phyloP scores from a whole-genome alignment of 2,329 filamentous ascomycete genomes.

The Bertia moriformis region DNA sequence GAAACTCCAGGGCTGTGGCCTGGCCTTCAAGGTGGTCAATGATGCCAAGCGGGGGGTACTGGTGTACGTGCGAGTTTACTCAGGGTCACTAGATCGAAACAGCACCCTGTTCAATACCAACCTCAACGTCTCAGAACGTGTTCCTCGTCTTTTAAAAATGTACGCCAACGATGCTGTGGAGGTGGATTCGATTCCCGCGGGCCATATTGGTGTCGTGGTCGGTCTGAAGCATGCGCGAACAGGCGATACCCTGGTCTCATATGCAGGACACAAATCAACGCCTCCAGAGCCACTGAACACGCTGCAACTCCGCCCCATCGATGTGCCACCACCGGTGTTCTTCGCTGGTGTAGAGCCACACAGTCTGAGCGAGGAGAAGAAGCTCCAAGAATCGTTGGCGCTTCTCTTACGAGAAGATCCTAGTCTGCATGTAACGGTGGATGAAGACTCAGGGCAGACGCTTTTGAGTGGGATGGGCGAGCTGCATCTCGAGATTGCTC shows the following conservation, averaged over 20 bases:
- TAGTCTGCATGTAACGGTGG: constrained; percentile 49
- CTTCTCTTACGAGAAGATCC: constrained; percentile 60
- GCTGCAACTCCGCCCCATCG: constrained; percentile 53
- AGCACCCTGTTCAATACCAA: constrained; percentile 54
- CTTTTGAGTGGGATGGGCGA: constrained; percentile 64
- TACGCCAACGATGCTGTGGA: constrained; percentile 60
- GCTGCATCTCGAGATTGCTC: constrained; percentile 59
- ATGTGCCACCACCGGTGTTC: constrained; percentile 59
- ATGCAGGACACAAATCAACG: constrained; percentile 37
- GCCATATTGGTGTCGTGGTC: constrained; percentile 34
- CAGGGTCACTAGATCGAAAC: constrained; percentile 44
- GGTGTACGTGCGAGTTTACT: constrained; percentile 60
- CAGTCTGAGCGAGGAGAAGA: constrained; percentile 55
- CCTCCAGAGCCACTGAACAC: constrained; percentile 45
- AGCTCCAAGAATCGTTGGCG: constrained; percentile 44
- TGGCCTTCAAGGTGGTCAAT: constrained; percentile 64
- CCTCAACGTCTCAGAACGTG: constrained; percentile 45
- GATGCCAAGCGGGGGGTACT: constrained; percentile 53
- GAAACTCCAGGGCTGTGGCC: constrained; percentile 46
- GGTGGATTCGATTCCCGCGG: constrained; percentile 46
- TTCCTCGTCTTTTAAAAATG: constrained; percentile 52
- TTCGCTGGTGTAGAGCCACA: constrained; percentile 61
- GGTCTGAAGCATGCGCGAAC: constrained; percentile 1
- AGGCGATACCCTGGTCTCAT: constrained; percentile 49
- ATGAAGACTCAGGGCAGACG: constrained; percentile 61